These are phyloP conservation scores for Panus rudis DNA, from an alignment of 768 basidiomycete species.

Conservation along the genomic window DNA sequence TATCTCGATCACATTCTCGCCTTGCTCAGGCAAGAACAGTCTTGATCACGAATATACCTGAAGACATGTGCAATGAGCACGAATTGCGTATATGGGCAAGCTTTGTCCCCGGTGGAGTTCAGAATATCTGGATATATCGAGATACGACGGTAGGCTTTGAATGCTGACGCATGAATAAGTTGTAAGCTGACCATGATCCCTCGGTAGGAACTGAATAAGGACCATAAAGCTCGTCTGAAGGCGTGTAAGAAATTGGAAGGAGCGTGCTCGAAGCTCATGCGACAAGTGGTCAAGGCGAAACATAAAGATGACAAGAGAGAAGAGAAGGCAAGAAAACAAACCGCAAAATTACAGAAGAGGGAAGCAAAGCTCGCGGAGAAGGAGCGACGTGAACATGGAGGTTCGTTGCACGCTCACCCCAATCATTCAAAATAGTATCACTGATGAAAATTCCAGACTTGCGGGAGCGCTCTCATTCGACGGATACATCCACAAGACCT, in stretches of 20 bases:
- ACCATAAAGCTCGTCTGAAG: slow-evolving; percentile 39
- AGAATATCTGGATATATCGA: slow-evolving; percentile 62
- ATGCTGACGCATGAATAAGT: neutral
- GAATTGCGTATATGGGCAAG: slow-evolving; percentile 46
- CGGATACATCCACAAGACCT: neutral
- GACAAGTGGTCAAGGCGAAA: slow-evolving; percentile 19
- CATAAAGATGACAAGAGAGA: slow-evolving; percentile 18
- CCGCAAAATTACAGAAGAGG: neutral
- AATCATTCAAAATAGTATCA: too few relatives aligned
- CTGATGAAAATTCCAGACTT: too few relatives aligned
- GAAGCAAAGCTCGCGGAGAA: neutral
- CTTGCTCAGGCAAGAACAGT: slow-evolving; percentile 64
- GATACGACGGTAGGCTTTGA: slow-evolving; percentile 32
- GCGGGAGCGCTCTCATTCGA: neutral
- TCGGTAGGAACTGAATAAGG: slow-evolving; percentile 28
- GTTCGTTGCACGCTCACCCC: too few relatives aligned
- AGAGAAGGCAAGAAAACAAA: neutral
- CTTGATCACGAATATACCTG: slow-evolving; percentile 57
- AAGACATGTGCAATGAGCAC: slow-evolving; percentile 41
- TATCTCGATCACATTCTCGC: slow-evolving; percentile 49
- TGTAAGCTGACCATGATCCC: slow-evolving; percentile 1
- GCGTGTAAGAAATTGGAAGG: slow-evolving; percentile 48
- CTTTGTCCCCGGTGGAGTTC: slow-evolving; percentile 64
- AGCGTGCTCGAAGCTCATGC: slow-evolving; percentile 44
- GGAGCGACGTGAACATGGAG: neutral